A percentile compares a stretch with the other conserved stretches of the same genome.
Evolutionary conservation across 164 flowering plant genomes (phyloP).

Genomic region (Stephania japonica): DNA sequence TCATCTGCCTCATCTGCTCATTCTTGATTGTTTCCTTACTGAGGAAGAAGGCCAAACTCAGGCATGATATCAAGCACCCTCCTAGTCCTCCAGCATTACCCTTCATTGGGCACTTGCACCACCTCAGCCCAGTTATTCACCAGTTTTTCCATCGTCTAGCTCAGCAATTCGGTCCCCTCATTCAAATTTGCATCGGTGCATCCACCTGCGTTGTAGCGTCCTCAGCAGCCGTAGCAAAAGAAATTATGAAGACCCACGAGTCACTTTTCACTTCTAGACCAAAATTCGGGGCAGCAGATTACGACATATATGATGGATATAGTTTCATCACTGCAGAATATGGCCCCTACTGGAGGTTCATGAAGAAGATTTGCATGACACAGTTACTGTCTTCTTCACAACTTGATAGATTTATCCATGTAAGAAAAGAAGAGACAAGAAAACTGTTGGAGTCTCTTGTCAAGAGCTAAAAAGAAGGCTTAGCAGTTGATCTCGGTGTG

Average conservation of each 20-base stretch:
- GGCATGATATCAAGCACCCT: conserved; percentile 11
- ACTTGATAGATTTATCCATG: conserved; percentile 14
- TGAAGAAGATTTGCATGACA: conserved; percentile 43
- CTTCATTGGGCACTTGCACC: conserved; percentile 43
- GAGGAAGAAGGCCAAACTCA: background rate
- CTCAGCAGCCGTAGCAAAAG: conserved; percentile 36
- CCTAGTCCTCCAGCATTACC: conserved; percentile 44
- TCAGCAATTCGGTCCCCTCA: conserved; percentile 29
- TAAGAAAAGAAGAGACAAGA: conserved; percentile 24
- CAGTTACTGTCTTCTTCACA: conserved; percentile 28
- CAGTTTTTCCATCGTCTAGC: conserved; percentile 36
- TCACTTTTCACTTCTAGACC: conserved; percentile 27
- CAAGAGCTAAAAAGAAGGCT: conserved; percentile 12
- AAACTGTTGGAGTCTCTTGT: conserved; percentile 13
- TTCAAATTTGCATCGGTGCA: conserved; percentile 31
- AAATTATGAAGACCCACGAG: conserved; percentile 44
- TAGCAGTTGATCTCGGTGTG: conserved; percentile 17
- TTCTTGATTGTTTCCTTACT: background rate
- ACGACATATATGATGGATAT: conserved; percentile 25
- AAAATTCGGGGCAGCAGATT: conserved; percentile 14
- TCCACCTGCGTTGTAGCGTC: conserved; percentile 31
- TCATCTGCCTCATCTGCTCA: background rate
- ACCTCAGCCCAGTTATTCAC: conserved; percentile 33
- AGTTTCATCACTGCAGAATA: conserved; percentile 31
- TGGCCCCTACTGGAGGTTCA: conserved; percentile 51